These are phyloP conservation scores for Trichoderma sp. DNA, from an alignment of 2,329 filamentous ascomycete genomes.

Conservation along the genomic window DNA sequence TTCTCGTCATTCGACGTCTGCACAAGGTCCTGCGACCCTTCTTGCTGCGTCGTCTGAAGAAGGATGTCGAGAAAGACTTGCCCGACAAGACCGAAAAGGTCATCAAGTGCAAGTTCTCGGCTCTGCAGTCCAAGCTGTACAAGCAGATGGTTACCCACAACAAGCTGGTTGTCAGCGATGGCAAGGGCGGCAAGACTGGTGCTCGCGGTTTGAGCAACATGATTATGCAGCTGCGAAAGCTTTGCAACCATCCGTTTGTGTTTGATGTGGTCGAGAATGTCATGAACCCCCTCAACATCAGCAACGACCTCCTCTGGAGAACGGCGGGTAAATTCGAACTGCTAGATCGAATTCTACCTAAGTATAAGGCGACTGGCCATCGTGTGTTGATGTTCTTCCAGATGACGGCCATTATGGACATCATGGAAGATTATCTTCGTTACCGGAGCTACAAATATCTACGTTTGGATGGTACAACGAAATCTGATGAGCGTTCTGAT, in stretches of 20 bases:
- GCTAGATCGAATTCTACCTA: constrained; percentile 86
- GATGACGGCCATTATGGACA: constrained; percentile 99
- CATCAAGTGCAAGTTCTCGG: constrained; percentile 98
- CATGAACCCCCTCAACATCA: constrained; percentile 87
- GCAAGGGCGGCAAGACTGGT: constrained; percentile 91
- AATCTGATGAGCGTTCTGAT: constrained; percentile 94
- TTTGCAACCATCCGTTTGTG: constrained; percentile 98
- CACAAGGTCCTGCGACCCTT: constrained; percentile 98
- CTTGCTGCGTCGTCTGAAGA: constrained; percentile 97
- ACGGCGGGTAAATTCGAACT: constrained; percentile 97
- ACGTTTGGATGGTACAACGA: constrained; percentile 93
- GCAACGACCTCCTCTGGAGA: constrained; percentile 93
- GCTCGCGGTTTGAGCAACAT: constrained; percentile 97
- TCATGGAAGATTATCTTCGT: constrained; percentile 97
- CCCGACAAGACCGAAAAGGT: constrained; percentile 99
- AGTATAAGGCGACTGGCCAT: constrained; percentile 89
- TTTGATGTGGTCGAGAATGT: constrained; percentile 98
- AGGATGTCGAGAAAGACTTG: constrained; percentile 98
- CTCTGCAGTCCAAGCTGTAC: constrained; percentile 89
- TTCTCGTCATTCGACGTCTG: constrained; percentile 95
- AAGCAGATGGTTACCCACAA: constrained; percentile 97
- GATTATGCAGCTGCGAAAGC: constrained; percentile 98
- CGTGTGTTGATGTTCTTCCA: constrained; percentile 99
- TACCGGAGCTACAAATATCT: constrained; percentile 82
- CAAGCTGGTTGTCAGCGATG: constrained; percentile 90